Percentiles rank a stretch among this genome's conserved stretches.
Conservation (phyloP, 1,284 basidiomycete genomes). For the Ceratobasidium sp. region DNA sequence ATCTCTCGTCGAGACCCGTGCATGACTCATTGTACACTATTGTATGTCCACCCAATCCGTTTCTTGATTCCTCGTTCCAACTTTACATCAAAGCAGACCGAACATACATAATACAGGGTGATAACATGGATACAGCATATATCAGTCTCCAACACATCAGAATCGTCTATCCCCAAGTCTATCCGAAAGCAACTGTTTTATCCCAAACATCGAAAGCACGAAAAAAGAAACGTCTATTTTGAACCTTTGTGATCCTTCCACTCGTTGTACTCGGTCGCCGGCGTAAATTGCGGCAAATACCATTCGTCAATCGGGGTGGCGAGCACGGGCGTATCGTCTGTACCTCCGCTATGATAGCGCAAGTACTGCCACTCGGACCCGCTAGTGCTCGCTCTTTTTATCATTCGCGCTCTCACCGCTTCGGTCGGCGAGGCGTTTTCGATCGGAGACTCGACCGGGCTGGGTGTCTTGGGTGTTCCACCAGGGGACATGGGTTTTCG, state of each 20-base stretch:
- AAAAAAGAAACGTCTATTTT: not conserved
- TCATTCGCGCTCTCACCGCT: not conserved
- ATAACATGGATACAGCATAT: slow-evolving; percentile 43
- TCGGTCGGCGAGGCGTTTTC: not conserved
- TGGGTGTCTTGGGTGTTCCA: not conserved
- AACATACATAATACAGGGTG: slow-evolving; percentile 12
- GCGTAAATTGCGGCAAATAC: slow-evolving; percentile 42
- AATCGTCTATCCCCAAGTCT: slow-evolving; percentile 15
- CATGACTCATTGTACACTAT: slow-evolving; percentile 33
- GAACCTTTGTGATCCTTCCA: not conserved
- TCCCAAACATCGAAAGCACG: not conserved
- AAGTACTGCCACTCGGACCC: slow-evolving; percentile 42
- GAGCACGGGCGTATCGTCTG: slow-evolving; percentile 39
- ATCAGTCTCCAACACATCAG: not conserved
- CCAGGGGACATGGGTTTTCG: slow-evolving; percentile 31
- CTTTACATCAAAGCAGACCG: not conserved
- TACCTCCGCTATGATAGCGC: slow-evolving; percentile 34
- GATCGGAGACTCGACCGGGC: slow-evolving; percentile 27
- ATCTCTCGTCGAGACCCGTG: slow-evolving; percentile 42
- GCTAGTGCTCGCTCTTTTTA: not conserved
- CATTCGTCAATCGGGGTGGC: slow-evolving; percentile 44
- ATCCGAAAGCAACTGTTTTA: not conserved
- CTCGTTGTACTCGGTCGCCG: slow-evolving; percentile 17
- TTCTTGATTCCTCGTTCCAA: not conserved
- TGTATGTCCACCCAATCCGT: slow-evolving; percentile 15